These are phyloP conservation scores for Hirschioporus abietinus DNA, from an alignment of 768 basidiomycete genomes.

Conservation along the genomic window DNA sequence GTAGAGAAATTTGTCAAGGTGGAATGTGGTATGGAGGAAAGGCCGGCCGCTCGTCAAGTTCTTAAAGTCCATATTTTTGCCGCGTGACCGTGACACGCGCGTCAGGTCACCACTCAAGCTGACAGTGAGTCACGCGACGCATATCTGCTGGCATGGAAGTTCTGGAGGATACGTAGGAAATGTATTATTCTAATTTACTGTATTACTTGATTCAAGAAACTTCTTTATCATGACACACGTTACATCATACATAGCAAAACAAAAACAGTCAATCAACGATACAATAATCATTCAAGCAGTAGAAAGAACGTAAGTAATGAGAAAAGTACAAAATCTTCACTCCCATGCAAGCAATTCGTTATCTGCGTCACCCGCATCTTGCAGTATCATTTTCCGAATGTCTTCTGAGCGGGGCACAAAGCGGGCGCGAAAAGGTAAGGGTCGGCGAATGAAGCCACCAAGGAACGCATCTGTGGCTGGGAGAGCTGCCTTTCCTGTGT, in stretches of 20 bases:
- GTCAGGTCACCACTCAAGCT: too few species aligned
- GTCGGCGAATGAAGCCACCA: background rate
- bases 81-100: too few species aligned
- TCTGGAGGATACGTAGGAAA: background rate
- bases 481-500: background rate
- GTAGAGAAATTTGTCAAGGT: too few species aligned
- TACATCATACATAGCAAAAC: background rate
- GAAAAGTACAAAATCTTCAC: background rate
- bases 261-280: background rate
- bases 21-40: too few species aligned
- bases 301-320: too few species aligned
- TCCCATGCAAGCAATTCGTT: constrained; percentile 1
- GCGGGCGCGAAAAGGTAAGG: background rate
- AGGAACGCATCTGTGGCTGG: constrained; percentile 2
- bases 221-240: background rate
- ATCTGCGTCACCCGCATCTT: background rate
- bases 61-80: too few species aligned
- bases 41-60: too few species aligned
- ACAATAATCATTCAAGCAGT: background rate
- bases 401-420: constrained; percentile 3
- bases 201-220: background rate
- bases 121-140: too few species aligned
- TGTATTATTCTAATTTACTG: background rate
- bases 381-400: background rate
- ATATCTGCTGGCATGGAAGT: too few species aligned